A percentile compares a stretch with the other conserved stretches of the same genome.
These are phyloP conservation scores for Clathrospora elynae DNA, from an alignment of 2,329 filamentous ascomycete species.

Conservation along the genomic window DNA sequence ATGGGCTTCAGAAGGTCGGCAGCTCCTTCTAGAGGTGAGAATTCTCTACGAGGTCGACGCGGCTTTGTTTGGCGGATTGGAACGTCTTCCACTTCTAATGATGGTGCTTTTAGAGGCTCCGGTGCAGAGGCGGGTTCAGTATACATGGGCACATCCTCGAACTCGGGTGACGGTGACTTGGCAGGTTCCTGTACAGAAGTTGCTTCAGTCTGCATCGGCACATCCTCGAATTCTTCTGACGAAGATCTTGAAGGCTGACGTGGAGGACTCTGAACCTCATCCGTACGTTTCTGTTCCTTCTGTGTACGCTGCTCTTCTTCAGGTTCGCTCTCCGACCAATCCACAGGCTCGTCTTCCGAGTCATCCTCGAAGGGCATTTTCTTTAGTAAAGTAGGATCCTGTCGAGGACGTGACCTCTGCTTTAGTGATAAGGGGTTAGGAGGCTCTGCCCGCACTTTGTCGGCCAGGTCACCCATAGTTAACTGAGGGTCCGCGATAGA, in stretches of 20 bases:
- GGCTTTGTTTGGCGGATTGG: constrained; percentile 25
- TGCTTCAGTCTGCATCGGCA: constrained; percentile 31
- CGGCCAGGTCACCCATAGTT: constrained; percentile 53
- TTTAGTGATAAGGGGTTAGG: constrained; percentile 36
- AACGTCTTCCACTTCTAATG: constrained; percentile 60
- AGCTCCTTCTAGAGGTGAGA: constrained; percentile 38
- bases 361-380: constrained; percentile 35
- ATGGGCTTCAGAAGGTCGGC: constrained; percentile 37
- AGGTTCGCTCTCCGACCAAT: constrained; percentile 62
- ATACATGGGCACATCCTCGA: constrained; percentile 55
- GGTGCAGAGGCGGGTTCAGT: constrained; percentile 14
- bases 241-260: constrained; percentile 43
- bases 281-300: constrained; percentile 1
- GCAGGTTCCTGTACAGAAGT: constrained; percentile 17
- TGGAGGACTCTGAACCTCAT: constrained; percentile 37
- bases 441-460: constrained; percentile 51
- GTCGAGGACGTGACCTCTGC: constrained; percentile 26
- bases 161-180: constrained; percentile 55
- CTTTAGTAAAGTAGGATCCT: constrained; percentile 23
- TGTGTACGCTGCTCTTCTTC: constrained; percentile 27
- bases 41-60: constrained; percentile 24
- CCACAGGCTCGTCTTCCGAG: constrained; percentile 50
- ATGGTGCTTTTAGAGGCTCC: constrained; percentile 47
- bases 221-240: constrained; percentile 59
- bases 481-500: constrained; percentile 36